These are phyloP conservation scores for Lagenaria siceraria DNA, from an alignment of 306 rosid species.

Conservation along the genomic window DNA sequence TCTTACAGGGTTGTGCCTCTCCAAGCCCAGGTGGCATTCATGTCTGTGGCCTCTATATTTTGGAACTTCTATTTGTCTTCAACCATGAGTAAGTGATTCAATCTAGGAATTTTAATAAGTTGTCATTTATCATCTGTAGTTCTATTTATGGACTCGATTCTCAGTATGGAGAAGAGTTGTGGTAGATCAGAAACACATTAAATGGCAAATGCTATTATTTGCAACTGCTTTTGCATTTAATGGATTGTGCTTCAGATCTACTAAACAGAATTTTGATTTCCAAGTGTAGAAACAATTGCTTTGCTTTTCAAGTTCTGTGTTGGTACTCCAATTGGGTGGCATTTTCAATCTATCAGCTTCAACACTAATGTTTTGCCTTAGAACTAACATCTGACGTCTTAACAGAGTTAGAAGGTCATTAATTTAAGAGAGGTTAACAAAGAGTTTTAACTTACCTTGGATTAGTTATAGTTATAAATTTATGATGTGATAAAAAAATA, in stretches of 20 bases:
- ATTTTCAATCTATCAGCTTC: too few species aligned
- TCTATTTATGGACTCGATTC: not conserved
- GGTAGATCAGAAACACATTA: not conserved
- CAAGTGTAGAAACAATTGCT: not conserved
- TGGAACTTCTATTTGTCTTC: slow-evolving; percentile 91
- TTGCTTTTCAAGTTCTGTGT: not conserved
- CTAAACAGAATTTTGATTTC: not conserved
- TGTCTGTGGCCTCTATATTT: slow-evolving; percentile 78
- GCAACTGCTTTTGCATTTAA: not conserved
- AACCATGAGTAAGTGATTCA: slow-evolving; percentile 64
- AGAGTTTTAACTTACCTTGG: too few species aligned
- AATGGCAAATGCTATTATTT: not conserved
- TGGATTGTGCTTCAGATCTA: not conserved
- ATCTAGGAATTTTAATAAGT: not conserved
- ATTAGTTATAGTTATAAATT: too few species aligned
- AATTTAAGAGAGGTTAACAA: too few species aligned
- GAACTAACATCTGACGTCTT: not conserved
- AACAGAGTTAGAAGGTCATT: not conserved
- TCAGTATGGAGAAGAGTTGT: not conserved
- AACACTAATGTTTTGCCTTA: not conserved
- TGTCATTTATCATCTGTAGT: not conserved
- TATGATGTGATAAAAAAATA: too few species aligned
- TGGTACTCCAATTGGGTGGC: not conserved
- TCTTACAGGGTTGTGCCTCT: slow-evolving; percentile 82
- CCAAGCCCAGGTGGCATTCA: slow-evolving; percentile 83